Evolutionary conservation across 139 green algal genomes (phyloP).

Genomic region (Marvania coccoides): DNA sequence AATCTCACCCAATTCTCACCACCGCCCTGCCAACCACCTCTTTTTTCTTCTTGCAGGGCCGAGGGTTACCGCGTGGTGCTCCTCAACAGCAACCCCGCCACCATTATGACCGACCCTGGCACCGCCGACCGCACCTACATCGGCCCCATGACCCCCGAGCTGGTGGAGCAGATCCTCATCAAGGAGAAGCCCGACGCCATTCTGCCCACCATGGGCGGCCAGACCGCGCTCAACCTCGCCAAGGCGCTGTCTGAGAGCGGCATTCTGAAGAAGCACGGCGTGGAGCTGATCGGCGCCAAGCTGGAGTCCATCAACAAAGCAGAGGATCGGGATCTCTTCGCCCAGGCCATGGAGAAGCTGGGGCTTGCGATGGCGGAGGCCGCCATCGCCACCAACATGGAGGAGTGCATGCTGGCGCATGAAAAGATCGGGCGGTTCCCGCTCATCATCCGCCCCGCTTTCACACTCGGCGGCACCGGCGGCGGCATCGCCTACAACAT

Average conservation of each 20-base stretch:
- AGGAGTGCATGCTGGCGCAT: conserved; percentile 31
- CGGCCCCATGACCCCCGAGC: conserved; percentile 92
- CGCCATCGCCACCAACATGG: conserved; percentile 39
- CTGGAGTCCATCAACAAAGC: conserved; percentile 96
- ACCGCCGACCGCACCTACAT: conserved; percentile 97
- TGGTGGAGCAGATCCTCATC: conserved; percentile 75
- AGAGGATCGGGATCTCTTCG: conserved; percentile 96
- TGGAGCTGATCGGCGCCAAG: conserved; percentile 99
- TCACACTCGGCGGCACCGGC: conserved; percentile 95
- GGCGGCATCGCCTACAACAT: conserved; percentile 99
- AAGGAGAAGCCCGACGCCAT: conserved; percentile 93
- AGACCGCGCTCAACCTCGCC: conserved; percentile 96
- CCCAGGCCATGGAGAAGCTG: conserved; percentile 82
- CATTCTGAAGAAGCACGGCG: conserved; percentile 82
- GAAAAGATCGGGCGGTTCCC: conserved; percentile 65
- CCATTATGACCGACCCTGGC: conserved; percentile 99
- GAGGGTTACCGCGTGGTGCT: conserved; percentile 96
- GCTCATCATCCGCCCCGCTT: conserved; percentile 97
- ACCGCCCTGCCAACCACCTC: background rate
- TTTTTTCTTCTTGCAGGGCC: conserved; percentile 37
- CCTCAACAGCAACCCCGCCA: conserved; percentile 98
- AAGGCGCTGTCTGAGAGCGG: conserved; percentile 85
- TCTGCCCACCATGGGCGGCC: conserved; percentile 97
- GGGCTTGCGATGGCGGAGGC: conserved; percentile 58
- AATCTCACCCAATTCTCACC: background rate